Percentiles rank a stretch among this genome's conserved stretches.
Evolutionary conservation across 257 asterid species (phyloP).

Genomic region (Solanum piurae): DNA sequence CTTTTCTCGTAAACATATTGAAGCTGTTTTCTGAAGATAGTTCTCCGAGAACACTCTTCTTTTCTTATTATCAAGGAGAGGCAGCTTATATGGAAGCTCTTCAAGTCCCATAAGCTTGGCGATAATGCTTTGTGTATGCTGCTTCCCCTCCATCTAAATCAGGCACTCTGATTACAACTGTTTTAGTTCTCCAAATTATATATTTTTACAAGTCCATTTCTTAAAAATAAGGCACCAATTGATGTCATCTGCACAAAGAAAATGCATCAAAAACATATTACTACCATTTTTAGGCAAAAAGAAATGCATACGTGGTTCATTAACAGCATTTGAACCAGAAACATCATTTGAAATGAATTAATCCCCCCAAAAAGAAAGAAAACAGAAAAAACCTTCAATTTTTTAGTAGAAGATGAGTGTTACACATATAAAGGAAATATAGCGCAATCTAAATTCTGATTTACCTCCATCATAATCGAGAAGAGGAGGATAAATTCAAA

Average conservation of each 20-base stretch:
- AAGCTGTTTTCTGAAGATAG: slow-evolving; percentile 42
- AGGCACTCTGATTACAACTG: slow-evolving; percentile 6
- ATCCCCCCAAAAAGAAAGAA: background rate
- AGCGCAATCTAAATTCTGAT: background rate
- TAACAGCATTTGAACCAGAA: background rate
- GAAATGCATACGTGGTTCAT: background rate
- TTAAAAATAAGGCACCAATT: background rate
- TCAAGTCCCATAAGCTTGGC: slow-evolving; percentile 45
- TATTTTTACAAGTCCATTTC: background rate
- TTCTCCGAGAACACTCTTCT: slow-evolving; percentile 41
- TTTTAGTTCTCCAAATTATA: background rate
- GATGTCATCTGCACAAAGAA: background rate
- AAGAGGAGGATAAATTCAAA: background rate
- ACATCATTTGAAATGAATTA: background rate
- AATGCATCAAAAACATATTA: background rate
- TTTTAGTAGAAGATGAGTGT: background rate
- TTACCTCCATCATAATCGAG: background rate
- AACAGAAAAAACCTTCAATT: background rate
- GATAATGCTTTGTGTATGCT: slow-evolving; percentile 35
- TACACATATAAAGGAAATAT: background rate
- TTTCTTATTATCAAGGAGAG: background rate
- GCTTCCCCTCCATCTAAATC: slow-evolving; percentile 29
- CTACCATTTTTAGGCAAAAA: background rate
- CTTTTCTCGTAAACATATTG: slow-evolving; percentile 28
- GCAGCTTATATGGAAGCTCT: slow-evolving; percentile 21